phyloP scores from a whole-genome alignment of 345 rosid genomes.

The sweet orange (Citrus sinensis) region DNA sequence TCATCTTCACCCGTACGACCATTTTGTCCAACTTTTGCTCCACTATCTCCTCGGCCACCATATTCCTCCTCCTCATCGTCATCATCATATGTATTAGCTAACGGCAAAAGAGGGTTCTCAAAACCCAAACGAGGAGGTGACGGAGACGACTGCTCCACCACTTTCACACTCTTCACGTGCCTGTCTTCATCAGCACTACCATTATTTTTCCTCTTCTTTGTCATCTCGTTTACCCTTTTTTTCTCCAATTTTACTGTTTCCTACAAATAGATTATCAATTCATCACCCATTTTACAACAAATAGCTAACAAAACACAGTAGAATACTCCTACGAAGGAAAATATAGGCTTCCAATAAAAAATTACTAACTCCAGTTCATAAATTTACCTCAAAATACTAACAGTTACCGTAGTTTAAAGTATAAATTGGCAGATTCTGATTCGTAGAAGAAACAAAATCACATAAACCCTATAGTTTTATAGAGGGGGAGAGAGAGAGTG shows the following conservation, averaged over 20 bases:
- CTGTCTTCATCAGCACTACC: slow-evolving; percentile 36
- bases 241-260: slow-evolving; percentile 12
- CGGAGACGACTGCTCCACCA: slow-evolving; percentile 30
- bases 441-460: neutral
- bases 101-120: slow-evolving; percentile 62
- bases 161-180: slow-evolving; percentile 47
- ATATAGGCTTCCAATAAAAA: neutral
- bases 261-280: neutral
- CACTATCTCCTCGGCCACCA: slow-evolving; percentile 10
- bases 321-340: neutral
- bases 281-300: neutral
- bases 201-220: slow-evolving; percentile 34
- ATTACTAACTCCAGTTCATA: neutral
- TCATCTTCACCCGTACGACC: slow-evolving; percentile 26
- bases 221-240: slow-evolving; percentile 27
- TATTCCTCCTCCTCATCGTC: slow-evolving; percentile 65
- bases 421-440: neutral
- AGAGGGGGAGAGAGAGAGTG: too few relatives aligned
- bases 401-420: neutral
- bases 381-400: neutral
- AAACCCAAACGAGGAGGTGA: slow-evolving; percentile 38
- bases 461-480: neutral
- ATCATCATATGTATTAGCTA: slow-evolving; percentile 53
- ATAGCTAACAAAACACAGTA: neutral
- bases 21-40: slow-evolving; percentile 8